Conservation (phyloP, 345 rosid species). For the Pugionium dolabratum region DNA sequence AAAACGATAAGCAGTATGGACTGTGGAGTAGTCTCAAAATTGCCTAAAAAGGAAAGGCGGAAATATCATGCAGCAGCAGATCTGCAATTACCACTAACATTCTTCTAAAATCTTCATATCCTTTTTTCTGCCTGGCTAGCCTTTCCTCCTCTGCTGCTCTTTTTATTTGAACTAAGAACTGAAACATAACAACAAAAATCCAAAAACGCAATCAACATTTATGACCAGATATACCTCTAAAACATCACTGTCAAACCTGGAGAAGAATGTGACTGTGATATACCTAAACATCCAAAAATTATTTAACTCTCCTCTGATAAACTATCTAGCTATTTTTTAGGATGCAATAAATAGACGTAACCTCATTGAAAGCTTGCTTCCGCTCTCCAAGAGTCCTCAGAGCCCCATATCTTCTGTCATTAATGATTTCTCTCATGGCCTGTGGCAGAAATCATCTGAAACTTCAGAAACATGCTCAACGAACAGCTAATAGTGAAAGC, state of each 20-base stretch:
- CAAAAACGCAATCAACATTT: slow-evolving; percentile 3
- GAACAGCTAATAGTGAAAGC: slow-evolving; percentile 23
- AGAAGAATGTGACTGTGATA: slow-evolving; percentile 14
- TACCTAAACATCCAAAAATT: slow-evolving; percentile 10
- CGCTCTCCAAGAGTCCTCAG: slow-evolving; percentile 93
- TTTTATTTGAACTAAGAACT: slow-evolving; percentile 77
- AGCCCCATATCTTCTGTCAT: slow-evolving; percentile 88
- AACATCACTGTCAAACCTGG: slow-evolving; percentile 26
- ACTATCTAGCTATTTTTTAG: slow-evolving; percentile 15
- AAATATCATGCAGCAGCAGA: slow-evolving; percentile 27
- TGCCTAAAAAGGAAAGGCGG: slow-evolving; percentile 4
- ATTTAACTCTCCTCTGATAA: slow-evolving; percentile 4
- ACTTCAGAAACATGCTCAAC: slow-evolving; percentile 29
- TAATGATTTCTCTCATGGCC: slow-evolving; percentile 90
- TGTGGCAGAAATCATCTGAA: slow-evolving; percentile 40
- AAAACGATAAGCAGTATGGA: slow-evolving; percentile 7
- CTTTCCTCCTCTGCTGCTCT: slow-evolving; percentile 84
- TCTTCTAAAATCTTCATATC: slow-evolving; percentile 72
- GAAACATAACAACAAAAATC: slow-evolving; percentile 30
- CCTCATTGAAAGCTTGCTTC: slow-evolving; percentile 93
- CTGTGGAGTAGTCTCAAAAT: slow-evolving; percentile 17
- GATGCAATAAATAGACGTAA: slow-evolving; percentile 32
- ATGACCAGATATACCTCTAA: slow-evolving; percentile 23
- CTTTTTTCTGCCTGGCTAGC: slow-evolving; percentile 64
- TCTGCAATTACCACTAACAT: slow-evolving; percentile 73